phyloP scores from a whole-genome alignment of 2,329 filamentous ascomycete species.

The Colletotrichum cuscutae region DNA sequence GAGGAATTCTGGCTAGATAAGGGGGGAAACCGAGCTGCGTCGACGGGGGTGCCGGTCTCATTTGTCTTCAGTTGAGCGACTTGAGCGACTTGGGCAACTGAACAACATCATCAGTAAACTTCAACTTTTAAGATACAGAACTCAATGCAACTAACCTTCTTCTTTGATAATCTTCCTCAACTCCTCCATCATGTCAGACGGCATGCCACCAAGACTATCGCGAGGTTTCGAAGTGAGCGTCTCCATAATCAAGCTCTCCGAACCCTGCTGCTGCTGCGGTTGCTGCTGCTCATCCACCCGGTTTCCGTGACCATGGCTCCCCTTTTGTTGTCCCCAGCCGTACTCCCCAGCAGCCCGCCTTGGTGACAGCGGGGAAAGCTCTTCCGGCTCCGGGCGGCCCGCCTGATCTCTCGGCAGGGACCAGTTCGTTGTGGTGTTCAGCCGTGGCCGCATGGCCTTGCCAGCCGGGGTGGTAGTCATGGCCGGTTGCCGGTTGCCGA shows the following conservation, averaged over 20 bases:
- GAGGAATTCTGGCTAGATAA: conserved; percentile 12
- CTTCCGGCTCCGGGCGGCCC: background rate
- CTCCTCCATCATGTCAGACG: conserved; percentile 36
- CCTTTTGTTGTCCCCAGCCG: conserved; percentile 21
- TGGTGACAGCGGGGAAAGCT: conserved; percentile 10
- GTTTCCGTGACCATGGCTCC: background rate
- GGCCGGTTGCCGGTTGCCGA: background rate
- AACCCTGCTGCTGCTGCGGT: background rate
- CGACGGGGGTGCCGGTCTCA: conserved; percentile 5
- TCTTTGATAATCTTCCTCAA: conserved; percentile 39
- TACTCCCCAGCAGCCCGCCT: background rate
- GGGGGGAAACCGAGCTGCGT: background rate
- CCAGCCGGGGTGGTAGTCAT: conserved; percentile 9
- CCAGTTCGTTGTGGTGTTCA: conserved; percentile 21
- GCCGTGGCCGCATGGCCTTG: conserved; percentile 9
- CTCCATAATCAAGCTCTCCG: background rate
- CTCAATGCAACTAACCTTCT: conserved; percentile 25
- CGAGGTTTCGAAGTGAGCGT: conserved; percentile 6
- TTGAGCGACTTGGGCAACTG: conserved; percentile 26
- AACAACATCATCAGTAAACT: background rate
- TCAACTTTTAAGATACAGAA: background rate
- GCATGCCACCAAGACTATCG: conserved; percentile 20
- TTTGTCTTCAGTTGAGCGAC: conserved; percentile 19
- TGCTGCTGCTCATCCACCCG: background rate
- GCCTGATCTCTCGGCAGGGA: background rate